phyloP scores from a whole-genome alignment of 2,329 filamentous ascomycete genomes.

The Emergomyces orientalis region DNA sequence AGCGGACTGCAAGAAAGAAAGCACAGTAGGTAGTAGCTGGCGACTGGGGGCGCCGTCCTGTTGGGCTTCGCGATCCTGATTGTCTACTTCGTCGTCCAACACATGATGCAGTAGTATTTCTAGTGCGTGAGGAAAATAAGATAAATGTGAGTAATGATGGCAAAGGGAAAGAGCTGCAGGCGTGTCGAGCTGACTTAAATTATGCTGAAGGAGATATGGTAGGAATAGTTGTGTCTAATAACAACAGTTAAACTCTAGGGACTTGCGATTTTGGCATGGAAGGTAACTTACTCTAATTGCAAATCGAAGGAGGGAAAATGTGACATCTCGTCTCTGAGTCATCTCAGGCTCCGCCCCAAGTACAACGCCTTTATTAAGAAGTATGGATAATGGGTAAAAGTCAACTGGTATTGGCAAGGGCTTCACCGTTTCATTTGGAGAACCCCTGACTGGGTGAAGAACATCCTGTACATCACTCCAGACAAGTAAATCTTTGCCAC shows the following conservation, averaged over 20 bases:
- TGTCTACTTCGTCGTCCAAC: conserved; percentile 87
- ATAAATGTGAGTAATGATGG: conserved; percentile 73
- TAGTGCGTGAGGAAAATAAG: conserved; percentile 87
- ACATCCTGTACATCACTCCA: conserved; percentile 88
- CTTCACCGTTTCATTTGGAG: conserved; percentile 55
- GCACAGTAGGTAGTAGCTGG: conserved; percentile 42
- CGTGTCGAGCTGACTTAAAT: conserved; percentile 67
- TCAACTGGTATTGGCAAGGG: conserved; percentile 76
- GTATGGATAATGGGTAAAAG: conserved; percentile 83
- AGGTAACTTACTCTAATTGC: conserved; percentile 62
- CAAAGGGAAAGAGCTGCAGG: conserved; percentile 71
- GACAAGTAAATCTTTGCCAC: conserved; percentile 72
- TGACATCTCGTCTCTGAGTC: conserved; percentile 84
- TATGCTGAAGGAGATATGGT: conserved; percentile 72
- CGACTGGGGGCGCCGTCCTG: background rate
- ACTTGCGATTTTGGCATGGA: background rate
- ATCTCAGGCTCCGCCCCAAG: conserved; percentile 87
- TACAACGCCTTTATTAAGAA: conserved; percentile 82
- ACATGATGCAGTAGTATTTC: conserved; percentile 90
- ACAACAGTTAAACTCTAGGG: conserved; percentile 10
- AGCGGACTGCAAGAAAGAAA: conserved; percentile 57
- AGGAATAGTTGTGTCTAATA: conserved; percentile 84
- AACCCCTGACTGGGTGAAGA: conserved; percentile 55
- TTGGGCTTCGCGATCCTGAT: conserved; percentile 26
- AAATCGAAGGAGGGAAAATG: conserved; percentile 70